Percentiles rank a stretch among this genome's conserved stretches.
phyloP scores from a whole-genome alignment of 2,329 filamentous ascomycete genomes.

The Penicillium griseofulvum region DNA sequence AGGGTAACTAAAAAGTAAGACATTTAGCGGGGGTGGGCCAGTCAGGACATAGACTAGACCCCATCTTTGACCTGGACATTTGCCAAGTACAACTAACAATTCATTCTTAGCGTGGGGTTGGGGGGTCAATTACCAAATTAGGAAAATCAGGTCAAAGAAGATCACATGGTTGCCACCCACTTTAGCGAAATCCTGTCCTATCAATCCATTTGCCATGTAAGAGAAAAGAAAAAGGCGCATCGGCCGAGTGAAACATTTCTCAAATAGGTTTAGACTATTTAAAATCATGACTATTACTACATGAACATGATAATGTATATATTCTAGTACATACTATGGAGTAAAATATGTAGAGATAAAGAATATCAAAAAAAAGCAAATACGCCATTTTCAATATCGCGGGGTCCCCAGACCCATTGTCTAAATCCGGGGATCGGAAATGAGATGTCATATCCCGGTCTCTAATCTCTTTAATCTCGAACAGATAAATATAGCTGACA shows the following conservation, averaged over 20 bases:
- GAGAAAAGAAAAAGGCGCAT: background rate
- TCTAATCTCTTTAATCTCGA: background rate
- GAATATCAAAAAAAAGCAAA: background rate
- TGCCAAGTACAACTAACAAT: background rate
- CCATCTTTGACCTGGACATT: background rate
- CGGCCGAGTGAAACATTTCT: background rate
- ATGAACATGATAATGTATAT: too few species aligned
- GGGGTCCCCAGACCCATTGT: constrained; percentile 4
- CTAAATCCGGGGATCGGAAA: background rate
- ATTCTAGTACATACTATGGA: too few species aligned
- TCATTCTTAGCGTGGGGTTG: background rate
- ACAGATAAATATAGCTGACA: background rate
- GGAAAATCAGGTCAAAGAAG: too few species aligned
- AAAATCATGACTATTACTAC: too few species aligned
- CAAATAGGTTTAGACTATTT: background rate
- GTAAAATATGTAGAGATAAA: too few species aligned
- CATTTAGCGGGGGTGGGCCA: constrained; percentile 2
- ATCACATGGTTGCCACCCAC: too few species aligned
- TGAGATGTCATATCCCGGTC: background rate
- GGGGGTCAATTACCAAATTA: too few species aligned
- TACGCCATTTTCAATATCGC: background rate
- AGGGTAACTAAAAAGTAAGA: constrained; percentile 1
- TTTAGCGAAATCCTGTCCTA: too few species aligned
- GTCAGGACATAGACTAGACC: background rate
- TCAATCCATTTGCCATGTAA: background rate